A percentile compares a stretch with the other conserved stretches of the same genome.
These are phyloP conservation scores for Thalassiosira exigua DNA, from an alignment of 352 stramenopile species.

Conservation along the genomic window DNA sequence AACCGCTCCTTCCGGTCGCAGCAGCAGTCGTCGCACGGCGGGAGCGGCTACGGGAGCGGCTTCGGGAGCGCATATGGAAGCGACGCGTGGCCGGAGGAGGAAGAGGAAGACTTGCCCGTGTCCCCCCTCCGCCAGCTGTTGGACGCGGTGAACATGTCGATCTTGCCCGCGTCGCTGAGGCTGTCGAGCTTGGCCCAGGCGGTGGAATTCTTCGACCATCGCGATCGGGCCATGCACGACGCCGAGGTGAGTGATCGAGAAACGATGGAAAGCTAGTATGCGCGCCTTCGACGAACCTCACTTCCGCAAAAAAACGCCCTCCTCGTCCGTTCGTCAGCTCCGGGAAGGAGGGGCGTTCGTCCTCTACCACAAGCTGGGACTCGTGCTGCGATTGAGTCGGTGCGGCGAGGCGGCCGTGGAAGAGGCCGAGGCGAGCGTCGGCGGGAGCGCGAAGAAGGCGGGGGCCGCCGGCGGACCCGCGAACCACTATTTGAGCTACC, in stretches of 20 bases:
- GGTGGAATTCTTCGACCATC: constrained; percentile 66
- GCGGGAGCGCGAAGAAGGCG: not conserved
- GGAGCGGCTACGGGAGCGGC: not conserved
- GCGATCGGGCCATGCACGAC: constrained; percentile 60
- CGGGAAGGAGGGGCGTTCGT: constrained; percentile 58
- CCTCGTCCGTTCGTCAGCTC: too few relatives aligned
- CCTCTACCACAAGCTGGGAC: constrained; percentile 65
- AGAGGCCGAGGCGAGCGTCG: not conserved
- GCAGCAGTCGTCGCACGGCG: too few relatives aligned
- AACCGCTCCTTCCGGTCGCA: not conserved
- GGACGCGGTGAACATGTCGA: constrained; percentile 69
- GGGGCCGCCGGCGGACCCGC: not conserved
- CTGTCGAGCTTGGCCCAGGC: constrained; percentile 52
- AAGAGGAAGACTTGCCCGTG: constrained; percentile 33
- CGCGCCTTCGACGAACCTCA: too few relatives aligned
- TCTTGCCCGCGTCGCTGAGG: constrained; percentile 56
- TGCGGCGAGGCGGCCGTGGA: constrained; percentile 22
- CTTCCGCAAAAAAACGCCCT: too few relatives aligned
- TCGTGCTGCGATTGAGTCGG: constrained; percentile 35
- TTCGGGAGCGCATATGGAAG: not conserved
- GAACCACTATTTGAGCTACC: constrained; percentile 46
- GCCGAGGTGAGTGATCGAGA: too few relatives aligned
- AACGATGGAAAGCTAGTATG: too few relatives aligned
- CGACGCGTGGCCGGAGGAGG: not conserved
- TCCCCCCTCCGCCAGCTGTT: constrained; percentile 57